phyloP scores from a whole-genome alignment of 495 filamentous ascomycete species.

The Massariosphaeria phaeospora region DNA sequence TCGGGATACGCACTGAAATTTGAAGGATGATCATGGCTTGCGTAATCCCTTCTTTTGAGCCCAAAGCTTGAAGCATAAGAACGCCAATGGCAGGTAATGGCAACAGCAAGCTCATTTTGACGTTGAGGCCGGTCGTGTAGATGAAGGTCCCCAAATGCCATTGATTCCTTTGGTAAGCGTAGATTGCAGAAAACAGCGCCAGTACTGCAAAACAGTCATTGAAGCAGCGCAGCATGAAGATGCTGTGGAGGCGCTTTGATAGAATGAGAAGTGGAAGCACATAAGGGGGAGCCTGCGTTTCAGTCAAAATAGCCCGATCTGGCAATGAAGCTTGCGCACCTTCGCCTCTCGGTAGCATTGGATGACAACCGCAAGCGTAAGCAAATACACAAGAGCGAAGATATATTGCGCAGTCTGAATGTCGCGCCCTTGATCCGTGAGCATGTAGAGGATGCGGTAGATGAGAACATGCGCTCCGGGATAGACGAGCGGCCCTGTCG shows the following conservation, averaged over 20 bases:
- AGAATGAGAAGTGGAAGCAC: constrained; percentile 80
- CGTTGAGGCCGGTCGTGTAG: constrained; percentile 73
- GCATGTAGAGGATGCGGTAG: constrained; percentile 70
- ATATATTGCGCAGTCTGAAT: constrained; percentile 74
- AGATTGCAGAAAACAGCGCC: constrained; percentile 76
- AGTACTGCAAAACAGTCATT: constrained; percentile 87
- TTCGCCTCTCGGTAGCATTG: constrained; percentile 72
- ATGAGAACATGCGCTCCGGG: constrained; percentile 90
- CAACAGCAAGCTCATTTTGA: constrained; percentile 90
- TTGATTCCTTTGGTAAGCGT: constrained; percentile 61
- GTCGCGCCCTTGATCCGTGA: constrained; percentile 72
- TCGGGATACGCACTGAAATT: constrained; percentile 60
- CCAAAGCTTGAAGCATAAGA: constrained; percentile 64
- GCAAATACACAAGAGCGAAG: constrained; percentile 73
- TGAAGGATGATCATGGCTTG: constrained; percentile 67
- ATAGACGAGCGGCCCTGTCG: constrained; percentile 88
- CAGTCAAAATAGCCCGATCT: neutral
- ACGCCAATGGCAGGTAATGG: constrained; percentile 73
- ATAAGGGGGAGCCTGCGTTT: constrained; percentile 72
- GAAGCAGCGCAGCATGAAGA: constrained; percentile 88
- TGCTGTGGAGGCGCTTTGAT: constrained; percentile 88
- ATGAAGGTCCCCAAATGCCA: constrained; percentile 67
- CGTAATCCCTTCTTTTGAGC: constrained; percentile 55
- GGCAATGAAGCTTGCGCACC: constrained; percentile 37
- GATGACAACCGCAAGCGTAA: constrained; percentile 69